Conservation (phyloP, 805 yeast genomes). For the Candida caryicola region DNA sequence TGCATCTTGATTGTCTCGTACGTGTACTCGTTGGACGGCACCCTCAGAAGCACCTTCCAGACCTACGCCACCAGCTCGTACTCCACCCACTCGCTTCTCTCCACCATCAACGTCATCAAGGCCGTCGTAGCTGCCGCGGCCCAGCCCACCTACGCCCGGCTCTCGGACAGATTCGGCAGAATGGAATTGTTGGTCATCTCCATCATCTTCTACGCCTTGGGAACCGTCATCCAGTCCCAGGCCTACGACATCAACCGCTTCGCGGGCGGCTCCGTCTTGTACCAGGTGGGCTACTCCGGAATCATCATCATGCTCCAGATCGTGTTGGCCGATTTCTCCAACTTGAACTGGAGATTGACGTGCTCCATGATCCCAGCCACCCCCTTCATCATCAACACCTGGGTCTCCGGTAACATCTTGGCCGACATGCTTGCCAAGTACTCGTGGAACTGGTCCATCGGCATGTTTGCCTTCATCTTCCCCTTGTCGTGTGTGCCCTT, state of each 20-base stretch:
- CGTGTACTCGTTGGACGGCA: slow-evolving; percentile 57
- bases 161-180: slow-evolving; percentile 69
- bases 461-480: slow-evolving; percentile 77
- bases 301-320: slow-evolving; percentile 54
- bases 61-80: slow-evolving; percentile 56
- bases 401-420: slow-evolving; percentile 66
- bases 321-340: slow-evolving; percentile 63
- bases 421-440: slow-evolving; percentile 42
- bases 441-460: slow-evolving; percentile 66
- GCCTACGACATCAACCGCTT: slow-evolving; percentile 55
- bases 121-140: slow-evolving; percentile 65
- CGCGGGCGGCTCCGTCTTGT: slow-evolving; percentile 61
- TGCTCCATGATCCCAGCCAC: slow-evolving; percentile 64
- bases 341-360: slow-evolving; percentile 67
- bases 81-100: slow-evolving; percentile 49
- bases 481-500: slow-evolving; percentile 66
- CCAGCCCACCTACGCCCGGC: slow-evolving; percentile 60
- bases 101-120: slow-evolving; percentile 58
- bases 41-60: slow-evolving; percentile 47
- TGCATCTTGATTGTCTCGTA: slow-evolving; percentile 55
- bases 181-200: slow-evolving; percentile 48
- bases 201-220: slow-evolving; percentile 55
- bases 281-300: slow-evolving; percentile 58
- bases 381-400: slow-evolving; percentile 74
- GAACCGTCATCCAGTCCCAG: slow-evolving; percentile 63